Conservation (phyloP, 345 rosid species). For the Eucalyptus sideroxylon region DNA sequence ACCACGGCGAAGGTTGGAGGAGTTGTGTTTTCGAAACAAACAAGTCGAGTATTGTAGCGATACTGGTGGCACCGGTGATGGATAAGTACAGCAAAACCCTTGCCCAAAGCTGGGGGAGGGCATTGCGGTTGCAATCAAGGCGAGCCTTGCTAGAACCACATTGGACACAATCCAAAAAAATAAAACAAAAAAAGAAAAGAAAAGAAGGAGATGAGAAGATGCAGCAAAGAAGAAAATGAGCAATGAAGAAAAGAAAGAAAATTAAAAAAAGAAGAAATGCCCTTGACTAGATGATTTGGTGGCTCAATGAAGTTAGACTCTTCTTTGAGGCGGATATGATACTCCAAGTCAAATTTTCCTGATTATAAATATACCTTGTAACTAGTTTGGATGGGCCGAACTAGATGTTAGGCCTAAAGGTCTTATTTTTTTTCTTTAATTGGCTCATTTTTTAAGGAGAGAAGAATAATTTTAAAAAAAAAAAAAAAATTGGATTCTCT, state of each 20-base stretch:
- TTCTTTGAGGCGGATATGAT: fast-evolving
- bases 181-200: fast-evolving
- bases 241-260: neutral
- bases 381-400: neutral
- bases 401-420: neutral
- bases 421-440: neutral
- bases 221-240: neutral
- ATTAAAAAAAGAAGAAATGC: neutral
- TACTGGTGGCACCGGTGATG: fast-evolving
- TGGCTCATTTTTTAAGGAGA: neutral
- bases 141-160: too few relatives aligned
- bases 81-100: neutral
- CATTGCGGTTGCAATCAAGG: too few relatives aligned
- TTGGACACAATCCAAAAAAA: too few relatives aligned
- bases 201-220: neutral
- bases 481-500: too few relatives aligned
- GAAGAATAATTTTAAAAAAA: neutral
- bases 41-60: neutral
- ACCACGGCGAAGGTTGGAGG: neutral
- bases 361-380: neutral
- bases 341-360: too few relatives aligned
- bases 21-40: neutral
- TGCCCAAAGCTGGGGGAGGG: neutral
- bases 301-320: fast-evolving
- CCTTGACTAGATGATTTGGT: neutral